Percentiles rank a stretch among this genome's conserved stretches.
These are phyloP conservation scores for Didymella exigua DNA, from an alignment of 2,329 filamentous ascomycete species.

Conservation along the genomic window DNA sequence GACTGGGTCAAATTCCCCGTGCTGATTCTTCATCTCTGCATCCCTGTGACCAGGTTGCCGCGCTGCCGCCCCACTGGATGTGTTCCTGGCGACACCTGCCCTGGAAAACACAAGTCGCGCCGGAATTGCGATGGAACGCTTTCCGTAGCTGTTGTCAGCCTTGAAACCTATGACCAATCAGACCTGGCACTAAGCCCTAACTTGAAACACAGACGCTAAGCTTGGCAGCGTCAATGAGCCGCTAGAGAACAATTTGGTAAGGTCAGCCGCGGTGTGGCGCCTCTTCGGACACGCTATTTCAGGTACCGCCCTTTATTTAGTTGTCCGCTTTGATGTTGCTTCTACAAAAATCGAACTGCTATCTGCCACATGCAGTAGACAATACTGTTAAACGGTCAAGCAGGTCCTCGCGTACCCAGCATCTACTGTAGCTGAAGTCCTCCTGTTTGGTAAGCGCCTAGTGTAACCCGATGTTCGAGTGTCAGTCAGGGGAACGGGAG, in stretches of 20 bases:
- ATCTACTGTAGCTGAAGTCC: background rate
- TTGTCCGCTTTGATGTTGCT: background rate
- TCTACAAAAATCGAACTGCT: conserved; percentile 9
- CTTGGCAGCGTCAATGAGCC: conserved; percentile 23
- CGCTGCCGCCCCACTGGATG: conserved; percentile 28
- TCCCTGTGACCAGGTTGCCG: conserved; percentile 19
- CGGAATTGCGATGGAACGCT: conserved; percentile 20
- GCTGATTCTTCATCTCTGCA: conserved; percentile 17
- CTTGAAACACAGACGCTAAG: conserved; percentile 40
- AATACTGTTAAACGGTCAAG: conserved; percentile 18
- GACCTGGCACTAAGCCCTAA: conserved; percentile 23
- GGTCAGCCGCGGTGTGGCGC: conserved; percentile 36
- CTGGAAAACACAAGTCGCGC: conserved; percentile 21
- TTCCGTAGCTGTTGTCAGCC: conserved; percentile 31
- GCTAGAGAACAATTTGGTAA: conserved; percentile 22
- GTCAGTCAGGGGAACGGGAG: conserved; percentile 11
- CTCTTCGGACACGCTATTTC: conserved; percentile 35
- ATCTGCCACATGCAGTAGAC: conserved; percentile 5
- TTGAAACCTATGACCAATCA: conserved; percentile 36
- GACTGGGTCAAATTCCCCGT: conserved; percentile 17
- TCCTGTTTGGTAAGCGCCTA: background rate
- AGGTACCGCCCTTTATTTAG: conserved; percentile 42
- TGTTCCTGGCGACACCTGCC: conserved; percentile 36
- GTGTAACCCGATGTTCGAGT: conserved; percentile 8
- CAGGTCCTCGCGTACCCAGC: conserved; percentile 13